Evolutionary conservation across 495 filamentous ascomycete genomes (phyloP).

Genomic region (Schizothecium vesticola): DNA sequence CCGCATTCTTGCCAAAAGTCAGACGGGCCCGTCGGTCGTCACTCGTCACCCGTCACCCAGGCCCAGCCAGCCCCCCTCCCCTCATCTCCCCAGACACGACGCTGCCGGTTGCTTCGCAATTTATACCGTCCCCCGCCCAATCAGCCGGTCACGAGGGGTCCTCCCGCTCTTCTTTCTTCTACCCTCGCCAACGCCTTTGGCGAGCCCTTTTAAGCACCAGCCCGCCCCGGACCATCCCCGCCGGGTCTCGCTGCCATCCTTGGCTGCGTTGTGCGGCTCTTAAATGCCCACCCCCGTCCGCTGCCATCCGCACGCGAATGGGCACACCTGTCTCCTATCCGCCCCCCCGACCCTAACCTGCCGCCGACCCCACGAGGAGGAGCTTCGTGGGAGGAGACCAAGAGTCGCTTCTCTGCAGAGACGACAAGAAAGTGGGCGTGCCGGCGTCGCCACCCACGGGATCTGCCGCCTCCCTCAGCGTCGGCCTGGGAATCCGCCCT

Average conservation of each 20-base stretch:
- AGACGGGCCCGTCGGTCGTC: background rate
- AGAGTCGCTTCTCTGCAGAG: background rate
- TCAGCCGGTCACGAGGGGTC: constrained; percentile 31
- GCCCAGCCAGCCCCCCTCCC: constrained; percentile 13
- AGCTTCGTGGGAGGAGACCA: constrained; percentile 4
- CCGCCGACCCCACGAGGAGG: constrained; percentile 11
- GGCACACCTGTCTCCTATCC: constrained; percentile 17
- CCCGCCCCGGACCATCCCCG: constrained; percentile 7
- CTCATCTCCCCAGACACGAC: constrained; percentile 13
- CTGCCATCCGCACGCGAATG: constrained; percentile 18
- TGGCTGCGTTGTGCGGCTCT: constrained; percentile 28
- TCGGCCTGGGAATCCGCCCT: background rate
- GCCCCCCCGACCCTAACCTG: constrained; percentile 1
- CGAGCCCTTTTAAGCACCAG: constrained; percentile 17
- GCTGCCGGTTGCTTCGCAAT: constrained; percentile 16
- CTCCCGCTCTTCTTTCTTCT: constrained; percentile 25
- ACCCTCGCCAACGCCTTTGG: constrained; percentile 8
- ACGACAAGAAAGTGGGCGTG: background rate
- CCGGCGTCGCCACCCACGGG: background rate
- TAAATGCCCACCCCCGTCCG: constrained; percentile 25
- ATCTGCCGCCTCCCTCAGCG: background rate
- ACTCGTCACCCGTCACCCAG: background rate
- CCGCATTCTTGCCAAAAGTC: constrained; percentile 18
- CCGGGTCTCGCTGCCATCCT: constrained; percentile 15
- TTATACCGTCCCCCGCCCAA: constrained; percentile 25